Percentiles rank a stretch among this genome's conserved stretches.
Conservation (phyloP, 1,284 basidiomycete genomes). For the Wolfiporia cocos region DNA sequence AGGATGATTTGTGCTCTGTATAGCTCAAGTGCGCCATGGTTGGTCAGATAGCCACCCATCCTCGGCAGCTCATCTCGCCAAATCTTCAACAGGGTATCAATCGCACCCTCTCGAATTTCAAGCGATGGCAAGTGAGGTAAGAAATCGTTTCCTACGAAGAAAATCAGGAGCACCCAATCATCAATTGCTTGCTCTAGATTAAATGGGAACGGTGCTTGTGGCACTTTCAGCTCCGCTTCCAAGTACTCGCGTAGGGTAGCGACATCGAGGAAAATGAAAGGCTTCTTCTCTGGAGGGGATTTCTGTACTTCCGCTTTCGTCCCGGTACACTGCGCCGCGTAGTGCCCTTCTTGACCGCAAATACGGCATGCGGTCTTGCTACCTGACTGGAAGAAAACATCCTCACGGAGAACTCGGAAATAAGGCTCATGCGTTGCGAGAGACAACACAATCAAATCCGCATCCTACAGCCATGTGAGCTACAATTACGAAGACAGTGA, state of each 20-base stretch:
- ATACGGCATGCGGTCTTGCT: conserved; percentile 78
- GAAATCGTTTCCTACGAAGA: conserved; percentile 99
- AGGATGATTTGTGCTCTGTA: conserved; percentile 89
- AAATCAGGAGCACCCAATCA: conserved; percentile 99
- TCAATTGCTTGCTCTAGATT: conserved; percentile 96
- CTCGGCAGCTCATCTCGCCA: conserved; percentile 91
- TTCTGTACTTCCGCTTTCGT: conserved; percentile 61
- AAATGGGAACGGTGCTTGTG: conserved; percentile 81
- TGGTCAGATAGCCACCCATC: conserved; percentile 97
- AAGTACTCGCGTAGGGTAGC: conserved; percentile 94
- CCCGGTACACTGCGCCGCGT: conserved; percentile 89
- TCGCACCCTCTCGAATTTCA: conserved; percentile 98
- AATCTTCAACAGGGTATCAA: conserved; percentile 92
- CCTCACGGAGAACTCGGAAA: conserved; percentile 96
- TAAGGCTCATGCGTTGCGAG: conserved; percentile 98
- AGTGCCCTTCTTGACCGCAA: conserved; percentile 93
- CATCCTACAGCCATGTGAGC: conserved; percentile 58
- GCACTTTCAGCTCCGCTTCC: conserved; percentile 88
- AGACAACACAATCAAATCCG: conserved; percentile 98
- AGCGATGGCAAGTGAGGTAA: conserved; percentile 95
- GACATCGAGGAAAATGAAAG: conserved; percentile 99
- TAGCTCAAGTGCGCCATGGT: conserved; percentile 89
- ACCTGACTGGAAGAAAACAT: conserved; percentile 88
- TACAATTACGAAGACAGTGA: neutral
- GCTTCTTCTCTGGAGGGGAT: conserved; percentile 80